Conservation (phyloP, 1,284 basidiomycete genomes). For the Caloboletus inedulis region DNA sequence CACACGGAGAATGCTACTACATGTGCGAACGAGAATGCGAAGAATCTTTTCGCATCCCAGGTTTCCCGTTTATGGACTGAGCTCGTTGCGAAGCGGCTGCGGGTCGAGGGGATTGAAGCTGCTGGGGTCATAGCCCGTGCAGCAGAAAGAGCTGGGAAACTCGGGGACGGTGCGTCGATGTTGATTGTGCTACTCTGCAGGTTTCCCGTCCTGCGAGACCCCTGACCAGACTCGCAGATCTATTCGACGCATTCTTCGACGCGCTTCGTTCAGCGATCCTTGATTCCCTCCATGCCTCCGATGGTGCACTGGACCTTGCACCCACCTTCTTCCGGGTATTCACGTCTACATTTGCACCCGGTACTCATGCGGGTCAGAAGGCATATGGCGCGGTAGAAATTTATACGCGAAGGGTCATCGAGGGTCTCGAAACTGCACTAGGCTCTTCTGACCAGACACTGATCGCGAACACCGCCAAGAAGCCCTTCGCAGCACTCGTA, state of each 20-base stretch:
- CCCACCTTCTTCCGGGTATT: conserved; percentile 45
- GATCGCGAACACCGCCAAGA: neutral
- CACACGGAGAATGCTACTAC: neutral
- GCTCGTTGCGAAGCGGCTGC: conserved; percentile 41
- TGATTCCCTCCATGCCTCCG: neutral
- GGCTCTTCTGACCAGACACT: conserved; percentile 4
- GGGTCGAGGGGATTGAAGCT: conserved; percentile 44
- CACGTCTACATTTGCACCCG: conserved; percentile 30
- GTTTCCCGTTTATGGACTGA: conserved; percentile 50
- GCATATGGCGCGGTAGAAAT: conserved; percentile 25
- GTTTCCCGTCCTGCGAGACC: conserved; percentile 16
- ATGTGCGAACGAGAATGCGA: conserved; percentile 19
- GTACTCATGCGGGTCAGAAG: conserved; percentile 28
- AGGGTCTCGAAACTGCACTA: conserved; percentile 29
- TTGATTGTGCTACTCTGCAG: neutral
- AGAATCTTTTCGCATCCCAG: conserved; percentile 43
- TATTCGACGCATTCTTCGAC: conserved; percentile 50
- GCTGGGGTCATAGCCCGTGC: conserved; percentile 45
- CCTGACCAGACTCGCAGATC: conserved; percentile 37
- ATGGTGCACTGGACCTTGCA: conserved; percentile 34
- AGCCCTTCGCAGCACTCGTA: conserved; percentile 16
- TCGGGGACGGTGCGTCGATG: conserved; percentile 41
- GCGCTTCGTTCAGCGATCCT: conserved; percentile 29
- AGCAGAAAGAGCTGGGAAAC: conserved; percentile 39
- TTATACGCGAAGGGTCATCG: conserved; percentile 30